Conservation (phyloP, 1,139 yeast genomes). For the Taiozyma sp. region DNA sequence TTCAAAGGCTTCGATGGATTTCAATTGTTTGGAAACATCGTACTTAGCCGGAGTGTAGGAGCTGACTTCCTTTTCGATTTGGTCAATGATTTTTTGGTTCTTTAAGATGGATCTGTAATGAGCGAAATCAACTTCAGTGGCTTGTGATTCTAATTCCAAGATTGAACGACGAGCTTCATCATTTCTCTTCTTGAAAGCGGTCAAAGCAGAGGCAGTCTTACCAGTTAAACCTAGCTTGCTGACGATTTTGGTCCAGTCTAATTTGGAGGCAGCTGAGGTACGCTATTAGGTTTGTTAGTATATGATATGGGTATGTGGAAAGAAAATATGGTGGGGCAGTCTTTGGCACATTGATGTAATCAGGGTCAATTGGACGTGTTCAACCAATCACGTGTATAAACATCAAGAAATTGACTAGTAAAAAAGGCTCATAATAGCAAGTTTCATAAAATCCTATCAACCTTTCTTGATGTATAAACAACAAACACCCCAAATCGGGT, state of each 20-base stretch:
- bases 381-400: neutral
- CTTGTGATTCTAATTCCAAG: conserved; percentile 61
- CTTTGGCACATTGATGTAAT: too few species aligned
- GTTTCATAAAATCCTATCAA: too few species aligned
- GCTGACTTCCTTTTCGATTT: conserved; percentile 72
- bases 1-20: conserved; percentile 91
- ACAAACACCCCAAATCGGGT: neutral
- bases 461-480: neutral
- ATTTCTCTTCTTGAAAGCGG: conserved; percentile 95
- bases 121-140: conserved; percentile 73
- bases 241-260: conserved; percentile 93
- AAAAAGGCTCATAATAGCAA: too few species aligned
- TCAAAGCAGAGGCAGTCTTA: conserved; percentile 78
- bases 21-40: conserved; percentile 85
- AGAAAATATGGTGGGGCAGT: too few species aligned
- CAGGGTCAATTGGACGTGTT: neutral
- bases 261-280: conserved; percentile 69
- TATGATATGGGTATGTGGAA: neutral
- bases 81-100: conserved; percentile 75
- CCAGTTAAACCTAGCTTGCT: conserved; percentile 91
- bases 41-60: conserved; percentile 77
- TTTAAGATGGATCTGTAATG: conserved; percentile 76
- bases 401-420: too few species aligned
- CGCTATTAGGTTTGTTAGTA: conserved; percentile 12
- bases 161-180: conserved; percentile 92